Evolutionary conservation across 2,329 filamentous ascomycete genomes (phyloP), one percentile per base, ranked within the genome.

Genomic region (Penicillium sp.): DNA sequence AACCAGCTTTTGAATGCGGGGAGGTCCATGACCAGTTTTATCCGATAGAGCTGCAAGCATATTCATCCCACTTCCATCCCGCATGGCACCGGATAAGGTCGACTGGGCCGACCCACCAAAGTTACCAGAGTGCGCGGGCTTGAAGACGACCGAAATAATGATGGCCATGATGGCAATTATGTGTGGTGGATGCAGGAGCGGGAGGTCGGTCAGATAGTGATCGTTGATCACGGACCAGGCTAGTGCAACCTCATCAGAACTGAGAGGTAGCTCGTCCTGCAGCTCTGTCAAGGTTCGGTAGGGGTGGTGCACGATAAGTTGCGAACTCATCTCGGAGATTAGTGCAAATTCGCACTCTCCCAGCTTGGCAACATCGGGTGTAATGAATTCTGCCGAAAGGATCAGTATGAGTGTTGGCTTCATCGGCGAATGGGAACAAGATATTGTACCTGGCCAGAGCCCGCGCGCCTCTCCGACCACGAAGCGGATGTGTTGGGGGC

Each of bases 311-410:
- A 96, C 79, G 69, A 96, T 95, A 63, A 97, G 83, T 65, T 95
- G 90, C 4, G 90, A 92, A 73, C 85, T 89, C 84, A 97, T 89
- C 69, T 96, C 92, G 25, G 89, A 92, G 66, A 97, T 96, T 54
- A 97, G 81, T 55, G 85, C 89, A 76, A 96, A 97, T 72, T 97
- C 92, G 82, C 90, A 96, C 78, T 97, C 92, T 66, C 92, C 92
- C 37, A 97, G 83, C 67, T 91, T 90, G 53, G 89, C 86, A 8
- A 89, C 89, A 72, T 96, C 92, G 55, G 87, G 84, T 40, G 84
- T 81, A 63, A 90, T 85, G 56, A 89, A 84, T 61, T 92, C 89
- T 80, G 60, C 49, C 1, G 3, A 20, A 18, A 12, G 44, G 37
- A 52, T 73, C 51, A 68, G 63, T 40, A 54, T 49, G 14, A 15